Base-by-base conservation (phyloP, 2,329 filamentous ascomycete species). In the Colletotrichum sp. region DNA sequence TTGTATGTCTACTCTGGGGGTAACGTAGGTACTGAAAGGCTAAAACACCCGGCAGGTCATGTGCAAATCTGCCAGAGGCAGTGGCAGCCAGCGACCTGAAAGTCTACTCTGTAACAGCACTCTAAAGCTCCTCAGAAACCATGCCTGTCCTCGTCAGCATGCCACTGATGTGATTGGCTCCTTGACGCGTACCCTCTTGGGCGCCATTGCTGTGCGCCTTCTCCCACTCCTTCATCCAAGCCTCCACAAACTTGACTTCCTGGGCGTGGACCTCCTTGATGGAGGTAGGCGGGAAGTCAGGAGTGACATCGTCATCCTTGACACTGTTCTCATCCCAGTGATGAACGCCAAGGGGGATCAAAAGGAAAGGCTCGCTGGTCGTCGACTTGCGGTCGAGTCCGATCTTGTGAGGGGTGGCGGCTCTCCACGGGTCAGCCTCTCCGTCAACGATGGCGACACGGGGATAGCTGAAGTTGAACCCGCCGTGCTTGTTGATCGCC, bases 381-480 rank as follows among this genome's bases (percentile, higher is more conserved):
- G 94, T 94, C 60, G 90, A 94, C 16, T 86, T 84, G 24, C 94
- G 87, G 34, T 87, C 85, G 1, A 92, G 89, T 2, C 87, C 90
- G n/a, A 92, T 89, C 1, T 92, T 93, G 66, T 96, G 92, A 1
- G 94, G 92, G 0, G 93, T 94, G 0, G 94, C 94, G 0, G 92
- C 91, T 21, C 93, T 90, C 95, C 95, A 98, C 0, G 95, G 95
- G 81, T 98, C 95, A 72, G 91, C 91, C 77, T 95, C 90, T 32
- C 95, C 95, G 77, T 96, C 95, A 52, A 98, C 87, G 64, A 95
- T 90, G 4, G 95, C 95, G 1, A 98, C 90, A 3, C 95, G 93
- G 1, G 93, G 90, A 81, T 95, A 96, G 62, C 90, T 90, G 79
- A 97, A 93, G 82, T 90, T 86, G 83, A 92, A 94, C 15, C 92